A percentile compares a stretch with the other conserved stretches of the same genome.
Evolutionary conservation across 768 basidiomycete species (phyloP).

Genomic region (Suillus bovinus): DNA sequence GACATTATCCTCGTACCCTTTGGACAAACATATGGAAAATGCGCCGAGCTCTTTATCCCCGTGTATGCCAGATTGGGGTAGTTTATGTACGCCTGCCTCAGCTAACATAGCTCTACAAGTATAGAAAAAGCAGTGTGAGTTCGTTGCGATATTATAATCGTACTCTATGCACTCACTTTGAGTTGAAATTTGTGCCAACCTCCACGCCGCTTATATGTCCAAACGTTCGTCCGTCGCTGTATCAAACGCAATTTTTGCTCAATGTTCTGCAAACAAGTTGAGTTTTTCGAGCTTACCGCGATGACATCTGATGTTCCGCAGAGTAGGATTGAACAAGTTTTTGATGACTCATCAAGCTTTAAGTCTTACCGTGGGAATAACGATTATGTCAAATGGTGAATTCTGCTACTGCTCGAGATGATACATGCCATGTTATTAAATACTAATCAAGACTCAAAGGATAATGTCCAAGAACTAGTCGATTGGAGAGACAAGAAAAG

Average conservation of each 20-base stretch:
- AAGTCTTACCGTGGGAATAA: not conserved
- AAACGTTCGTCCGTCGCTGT: slow-evolving; percentile 18
- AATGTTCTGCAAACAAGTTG: not conserved
- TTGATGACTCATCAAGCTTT: not conserved
- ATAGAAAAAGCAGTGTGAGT: not conserved
- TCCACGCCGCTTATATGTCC: slow-evolving; percentile 33
- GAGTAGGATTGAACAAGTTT: too few relatives aligned
- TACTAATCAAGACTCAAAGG: not conserved
- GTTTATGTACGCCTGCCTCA: slow-evolving; percentile 35
- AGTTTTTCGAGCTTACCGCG: not conserved
- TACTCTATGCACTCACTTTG: slow-evolving; percentile 14
- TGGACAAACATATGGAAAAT: slow-evolving; percentile 44
- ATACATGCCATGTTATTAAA: not conserved
- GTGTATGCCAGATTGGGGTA: slow-evolving; percentile 39
- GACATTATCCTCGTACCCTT: slow-evolving; percentile 44
- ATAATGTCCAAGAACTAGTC: not conserved
- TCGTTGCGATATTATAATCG: not conserved
- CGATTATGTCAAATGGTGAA: not conserved
- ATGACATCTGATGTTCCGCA: too few relatives aligned
- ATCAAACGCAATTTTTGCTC: not conserved
- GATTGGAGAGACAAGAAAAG: not conserved
- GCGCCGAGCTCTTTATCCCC: slow-evolving; percentile 35
- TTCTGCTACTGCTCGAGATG: not conserved
- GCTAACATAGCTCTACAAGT: slow-evolving; percentile 22
- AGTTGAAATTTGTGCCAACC: slow-evolving; percentile 24